Conservation (phyloP, 129 eudicot species). For the Escallonia herrerae region DNA sequence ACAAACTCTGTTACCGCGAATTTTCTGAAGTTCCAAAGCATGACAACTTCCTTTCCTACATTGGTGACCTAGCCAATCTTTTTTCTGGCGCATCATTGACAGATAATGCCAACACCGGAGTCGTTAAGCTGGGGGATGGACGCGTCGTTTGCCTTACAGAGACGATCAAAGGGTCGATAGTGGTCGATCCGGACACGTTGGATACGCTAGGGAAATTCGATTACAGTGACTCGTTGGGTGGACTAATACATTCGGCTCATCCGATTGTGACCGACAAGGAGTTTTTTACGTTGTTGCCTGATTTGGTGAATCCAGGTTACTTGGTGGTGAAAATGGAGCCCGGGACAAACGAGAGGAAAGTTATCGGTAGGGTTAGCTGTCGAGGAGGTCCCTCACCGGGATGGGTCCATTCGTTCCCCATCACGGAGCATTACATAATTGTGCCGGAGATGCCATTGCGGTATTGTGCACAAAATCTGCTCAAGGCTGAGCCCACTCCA, state of each 20-base stretch:
- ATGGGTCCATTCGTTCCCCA: constrained; percentile 98
- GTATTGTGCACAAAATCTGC: constrained; percentile 81
- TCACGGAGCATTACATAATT: constrained; percentile 79
- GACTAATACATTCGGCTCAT: constrained; percentile 87
- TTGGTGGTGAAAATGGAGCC: constrained; percentile 79
- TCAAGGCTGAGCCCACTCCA: constrained; percentile 92
- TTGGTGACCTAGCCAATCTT: constrained; percentile 75
- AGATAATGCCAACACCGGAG: constrained; percentile 94
- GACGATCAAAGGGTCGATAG: constrained; percentile 83
- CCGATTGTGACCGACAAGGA: constrained; percentile 82
- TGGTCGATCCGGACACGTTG: constrained; percentile 67
- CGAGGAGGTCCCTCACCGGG: constrained; percentile 91
- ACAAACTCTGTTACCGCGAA: constrained; percentile 81
- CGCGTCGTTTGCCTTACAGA: constrained; percentile 94
- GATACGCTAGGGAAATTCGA: constrained; percentile 85
- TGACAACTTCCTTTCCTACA: constrained; percentile 61
- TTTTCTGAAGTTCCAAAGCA: constrained; percentile 87
- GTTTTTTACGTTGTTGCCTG: constrained; percentile 72
- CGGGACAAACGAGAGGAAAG: constrained; percentile 71
- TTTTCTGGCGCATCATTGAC: constrained; percentile 86
- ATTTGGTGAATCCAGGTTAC: constrained; percentile 79
- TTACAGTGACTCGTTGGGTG: constrained; percentile 61
- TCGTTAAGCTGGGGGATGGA: constrained; percentile 66
- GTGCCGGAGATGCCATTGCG: constrained; percentile 98
- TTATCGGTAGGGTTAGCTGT: constrained; percentile 77